Evolutionary conservation across 345 rosid species (phyloP).

Genomic region (Clarkia xantiana): DNA sequence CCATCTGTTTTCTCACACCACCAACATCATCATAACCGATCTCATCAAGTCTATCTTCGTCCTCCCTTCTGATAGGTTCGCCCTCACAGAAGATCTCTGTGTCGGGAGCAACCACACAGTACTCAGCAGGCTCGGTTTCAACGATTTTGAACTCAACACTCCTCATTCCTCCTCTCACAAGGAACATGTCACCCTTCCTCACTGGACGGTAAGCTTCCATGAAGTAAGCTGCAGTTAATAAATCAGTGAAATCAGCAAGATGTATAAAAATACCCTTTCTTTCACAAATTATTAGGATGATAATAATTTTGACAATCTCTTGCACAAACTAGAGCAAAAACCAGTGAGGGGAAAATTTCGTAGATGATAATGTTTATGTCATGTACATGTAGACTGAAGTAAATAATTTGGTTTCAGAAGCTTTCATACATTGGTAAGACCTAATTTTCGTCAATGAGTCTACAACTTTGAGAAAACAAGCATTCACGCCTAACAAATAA

Average conservation of each 20-base stretch:
- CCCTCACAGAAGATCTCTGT: constrained; percentile 98
- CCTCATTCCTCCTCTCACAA: constrained; percentile 97
- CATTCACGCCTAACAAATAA: too few relatives aligned
- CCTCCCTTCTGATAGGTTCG: constrained; percentile 87
- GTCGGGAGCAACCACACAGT: constrained; percentile 93
- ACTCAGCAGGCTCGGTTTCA: constrained; percentile 81
- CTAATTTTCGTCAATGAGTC: too few relatives aligned
- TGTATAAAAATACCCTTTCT: not conserved
- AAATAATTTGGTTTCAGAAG: too few relatives aligned
- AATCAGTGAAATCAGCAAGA: constrained; percentile 11
- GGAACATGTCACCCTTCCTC: constrained; percentile 89
- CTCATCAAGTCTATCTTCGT: constrained; percentile 83
- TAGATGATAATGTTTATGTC: too few relatives aligned
- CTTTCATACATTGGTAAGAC: too few relatives aligned
- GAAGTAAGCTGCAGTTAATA: constrained; percentile 63
- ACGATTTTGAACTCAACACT: constrained; percentile 83
- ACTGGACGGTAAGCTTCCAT: constrained; percentile 93
- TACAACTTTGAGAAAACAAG: too few relatives aligned
- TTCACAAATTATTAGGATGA: too few relatives aligned
- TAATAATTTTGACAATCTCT: too few relatives aligned
- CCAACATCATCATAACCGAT: constrained; percentile 98
- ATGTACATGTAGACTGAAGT: too few relatives aligned
- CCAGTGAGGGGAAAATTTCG: not conserved
- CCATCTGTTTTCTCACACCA: constrained; percentile 98
- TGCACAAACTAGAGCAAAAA: not conserved